A percentile compares a stretch with the other conserved stretches of the same genome.
Conservation (phyloP, 1,139 yeast genomes). For the Chernovozyma sophiae-reginae region DNA sequence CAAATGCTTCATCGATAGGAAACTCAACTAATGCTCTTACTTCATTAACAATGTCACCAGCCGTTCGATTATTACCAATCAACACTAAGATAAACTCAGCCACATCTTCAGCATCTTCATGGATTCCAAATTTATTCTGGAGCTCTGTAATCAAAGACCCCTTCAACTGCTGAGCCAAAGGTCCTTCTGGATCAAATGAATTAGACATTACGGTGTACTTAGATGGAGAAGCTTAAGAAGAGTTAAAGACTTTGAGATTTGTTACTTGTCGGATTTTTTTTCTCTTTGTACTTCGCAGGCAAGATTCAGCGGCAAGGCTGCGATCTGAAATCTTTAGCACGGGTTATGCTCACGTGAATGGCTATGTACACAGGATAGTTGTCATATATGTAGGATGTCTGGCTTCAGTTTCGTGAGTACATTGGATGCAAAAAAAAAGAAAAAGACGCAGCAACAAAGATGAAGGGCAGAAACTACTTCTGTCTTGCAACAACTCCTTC, state of each 20-base stretch:
- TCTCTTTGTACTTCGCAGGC: background rate
- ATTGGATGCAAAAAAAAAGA: too few species aligned
- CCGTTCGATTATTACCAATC: conserved; percentile 66
- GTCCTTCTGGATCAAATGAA: conserved; percentile 39
- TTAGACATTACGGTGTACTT: background rate
- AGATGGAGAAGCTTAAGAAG: background rate
- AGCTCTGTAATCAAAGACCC: conserved; percentile 35
- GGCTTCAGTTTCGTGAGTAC: too few species aligned
- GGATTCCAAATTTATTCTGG: conserved; percentile 28
- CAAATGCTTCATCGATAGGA: conserved; percentile 49
- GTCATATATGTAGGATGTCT: too few species aligned
- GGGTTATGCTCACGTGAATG: too few species aligned
- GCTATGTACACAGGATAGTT: too few species aligned
- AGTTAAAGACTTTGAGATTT: background rate
- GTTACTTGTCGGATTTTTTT: background rate
- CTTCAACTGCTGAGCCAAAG: conserved; percentile 36
- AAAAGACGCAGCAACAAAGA: too few species aligned
- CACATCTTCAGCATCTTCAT: conserved; percentile 71
- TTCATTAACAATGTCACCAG: conserved; percentile 62
- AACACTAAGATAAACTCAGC: conserved; percentile 76
- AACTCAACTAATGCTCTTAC: conserved; percentile 63
- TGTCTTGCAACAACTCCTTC: too few species aligned
- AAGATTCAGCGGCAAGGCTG: background rate
- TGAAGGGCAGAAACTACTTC: too few species aligned
- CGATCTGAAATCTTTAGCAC: too few species aligned